Base-by-base conservation (phyloP, 257 asterid species). In the Solanum sejunctum region DNA sequence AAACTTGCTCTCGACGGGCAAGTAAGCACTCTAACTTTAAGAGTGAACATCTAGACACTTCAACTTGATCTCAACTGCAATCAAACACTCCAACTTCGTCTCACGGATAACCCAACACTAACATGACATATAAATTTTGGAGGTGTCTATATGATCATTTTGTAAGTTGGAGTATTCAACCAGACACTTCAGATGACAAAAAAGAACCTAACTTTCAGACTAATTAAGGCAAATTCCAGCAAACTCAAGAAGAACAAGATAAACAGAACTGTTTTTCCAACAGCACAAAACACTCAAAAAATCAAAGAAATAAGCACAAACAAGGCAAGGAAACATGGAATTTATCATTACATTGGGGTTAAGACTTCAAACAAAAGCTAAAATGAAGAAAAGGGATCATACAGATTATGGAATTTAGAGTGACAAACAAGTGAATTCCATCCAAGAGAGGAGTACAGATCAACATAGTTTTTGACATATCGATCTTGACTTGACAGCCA, bases 401-500 rank as follows among this genome's bases (percentile, higher is more conserved):
- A 97, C 98, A 90, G 12, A 88, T 93, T 92, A 91, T 92, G 97
- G 89, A 95, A 93, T 82, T 95, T 95, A 81, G 98, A 86, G 85
- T 93, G 98, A 87, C 97, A 94, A 88, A 97, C 91, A 36, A 97
- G 95, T 56, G 99, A 94, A 89, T 91, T 90, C 99, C 98, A 97
- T 7, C 98, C 96, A 70, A 91, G 90, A 84, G 98, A 92, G 2
- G 97, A 87, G 88, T 95, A 97, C 10, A 97, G 89, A 82, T 93
- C 92, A 66, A 93, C 88, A 85, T 93, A 97, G 70, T 91, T 92
- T 85, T 92, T 97, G 90, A 95, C 51, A 85, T 94, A 93, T 85
- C 84, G 91, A 18, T 95, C 98, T 88, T 94, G 88, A 88, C 98
- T 93, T 5, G 96, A 95, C 94, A 95, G 89, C 99, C 98, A 97